phyloP scores from a whole-genome alignment of 2,329 filamentous ascomycete species.

The Ophiostoma sp. region DNA sequence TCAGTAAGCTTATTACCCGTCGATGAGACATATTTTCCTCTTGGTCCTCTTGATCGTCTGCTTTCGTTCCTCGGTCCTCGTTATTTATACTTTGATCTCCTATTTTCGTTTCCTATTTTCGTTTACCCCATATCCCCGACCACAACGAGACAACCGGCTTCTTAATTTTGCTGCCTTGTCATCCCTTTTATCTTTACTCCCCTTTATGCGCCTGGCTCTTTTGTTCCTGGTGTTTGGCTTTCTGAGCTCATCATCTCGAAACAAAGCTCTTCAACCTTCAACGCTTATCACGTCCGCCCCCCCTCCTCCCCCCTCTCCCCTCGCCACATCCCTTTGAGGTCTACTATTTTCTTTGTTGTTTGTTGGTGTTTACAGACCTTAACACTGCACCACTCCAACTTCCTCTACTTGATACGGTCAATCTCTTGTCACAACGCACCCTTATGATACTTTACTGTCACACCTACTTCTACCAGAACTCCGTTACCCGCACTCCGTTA shows the following conservation, averaged over 20 bases:
- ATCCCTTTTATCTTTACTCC: constrained; percentile 1
- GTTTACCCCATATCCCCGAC: background rate
- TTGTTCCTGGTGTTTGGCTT: background rate
- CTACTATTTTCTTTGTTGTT: background rate
- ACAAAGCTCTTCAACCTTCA: background rate
- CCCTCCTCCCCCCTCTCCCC: background rate
- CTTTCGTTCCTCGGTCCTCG: background rate
- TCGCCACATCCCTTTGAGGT: background rate
- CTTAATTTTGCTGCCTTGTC: background rate
- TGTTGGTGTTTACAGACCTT: background rate
- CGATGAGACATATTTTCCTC: constrained; percentile 4
- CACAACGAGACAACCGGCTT: background rate
- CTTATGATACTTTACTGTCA: background rate
- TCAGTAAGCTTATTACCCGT: constrained; percentile 26
- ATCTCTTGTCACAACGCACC: background rate
- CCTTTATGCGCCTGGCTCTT: background rate
- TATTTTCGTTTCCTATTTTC: too few species aligned
- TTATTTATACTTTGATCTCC: constrained; percentile 10
- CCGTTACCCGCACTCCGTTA: background rate
- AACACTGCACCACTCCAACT: background rate
- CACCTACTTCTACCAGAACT: background rate
- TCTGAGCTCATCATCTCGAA: background rate
- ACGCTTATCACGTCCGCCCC: background rate
- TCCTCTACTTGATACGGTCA: background rate
- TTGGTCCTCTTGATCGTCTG: constrained; percentile 13